Conservation (phyloP, 345 rosid genomes). For the Carallia brachiata region DNA sequence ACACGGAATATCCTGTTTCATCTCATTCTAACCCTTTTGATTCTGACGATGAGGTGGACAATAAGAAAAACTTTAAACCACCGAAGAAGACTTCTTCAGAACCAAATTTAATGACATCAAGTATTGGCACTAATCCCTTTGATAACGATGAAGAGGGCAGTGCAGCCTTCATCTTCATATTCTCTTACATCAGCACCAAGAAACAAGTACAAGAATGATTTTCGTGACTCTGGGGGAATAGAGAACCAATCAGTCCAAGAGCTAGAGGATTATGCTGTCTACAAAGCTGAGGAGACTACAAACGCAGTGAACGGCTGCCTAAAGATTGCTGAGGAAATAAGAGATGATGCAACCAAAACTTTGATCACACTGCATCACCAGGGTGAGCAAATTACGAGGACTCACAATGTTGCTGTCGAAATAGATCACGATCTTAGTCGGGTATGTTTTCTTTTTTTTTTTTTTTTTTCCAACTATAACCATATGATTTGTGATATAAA, state of each 20-base stretch:
- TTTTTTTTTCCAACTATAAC: background rate
- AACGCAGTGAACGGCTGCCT: slow-evolving; percentile 76
- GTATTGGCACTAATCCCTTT: slow-evolving; percentile 51
- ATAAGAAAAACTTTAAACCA: slow-evolving; percentile 44
- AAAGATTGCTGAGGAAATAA: slow-evolving; percentile 92
- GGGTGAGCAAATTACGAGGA: slow-evolving; percentile 84
- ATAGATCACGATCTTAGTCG: slow-evolving; percentile 90
- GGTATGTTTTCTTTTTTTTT: slow-evolving; percentile 40
- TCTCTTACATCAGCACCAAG: slow-evolving; percentile 36
- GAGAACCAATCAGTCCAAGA: slow-evolving; percentile 92
- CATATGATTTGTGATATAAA: background rate
- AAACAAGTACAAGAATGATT: slow-evolving; percentile 72
- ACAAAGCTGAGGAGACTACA: slow-evolving; percentile 95
- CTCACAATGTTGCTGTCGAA: slow-evolving; percentile 67
- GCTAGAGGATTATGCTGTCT: slow-evolving; percentile 73
- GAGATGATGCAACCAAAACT: slow-evolving; percentile 77
- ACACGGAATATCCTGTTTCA: slow-evolving; percentile 34
- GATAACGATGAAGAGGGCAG: slow-evolving; percentile 39
- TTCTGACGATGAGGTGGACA: slow-evolving; percentile 67
- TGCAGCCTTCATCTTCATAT: slow-evolving; percentile 38
- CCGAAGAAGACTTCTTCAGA: slow-evolving; percentile 60
- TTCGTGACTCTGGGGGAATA: slow-evolving; percentile 77
- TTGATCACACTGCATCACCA: slow-evolving; percentile 78
- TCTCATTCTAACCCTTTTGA: slow-evolving; percentile 75
- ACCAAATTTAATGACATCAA: slow-evolving; percentile 37